Evolutionary conservation across 805 yeast genomes (phyloP), one percentile per base, ranked within the genome.

Genomic region (Sungouiella thailandica): DNA sequence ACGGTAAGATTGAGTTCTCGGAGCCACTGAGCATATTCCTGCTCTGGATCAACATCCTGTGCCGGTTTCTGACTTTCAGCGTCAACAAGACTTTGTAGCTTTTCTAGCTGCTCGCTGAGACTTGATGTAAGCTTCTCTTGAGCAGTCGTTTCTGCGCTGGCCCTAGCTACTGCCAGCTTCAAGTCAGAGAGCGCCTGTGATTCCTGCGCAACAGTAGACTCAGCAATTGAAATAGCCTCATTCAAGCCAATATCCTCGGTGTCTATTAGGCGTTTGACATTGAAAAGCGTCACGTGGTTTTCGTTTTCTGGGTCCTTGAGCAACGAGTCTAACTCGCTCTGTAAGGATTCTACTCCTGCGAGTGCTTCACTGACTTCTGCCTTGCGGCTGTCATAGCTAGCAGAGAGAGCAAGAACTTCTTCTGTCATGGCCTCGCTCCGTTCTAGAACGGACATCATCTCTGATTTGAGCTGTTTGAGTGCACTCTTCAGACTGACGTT

Each of bases 351-450:
- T 1, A 62, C 40, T 9, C 60, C 61, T 2, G 34, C 44, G 2
- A 59, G 38, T 6, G 61, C 38, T 5, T 40, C 43, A 7, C 53
- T 55, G 15, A 65, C 46, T 13, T 61, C 57, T 2, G 42, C 41
- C 5, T 44, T 29, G 17, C 61, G 55, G 2, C 44, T 40, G 17
- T 43, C 42, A 36, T 56, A 54, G 12, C 51, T 49, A 2, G 49
- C 36, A 30, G 58, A 51, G 15, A 57, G 47, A 7, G 44, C 47
- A 4, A 51, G 44, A 10, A 53, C 52, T 7, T 58, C 61, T 29
- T 49, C 40, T 2, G 59, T 46, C 2, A 64, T 36, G 6, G 41
- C 46, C 16, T 57, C 56, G 17, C 70, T 47, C 20, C 53, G 54
- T 6, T 38, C 44, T 16, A 62, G 49, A 38, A 62, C 46, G 2